These are phyloP conservation scores for Bipolaris gigantea DNA, from an alignment of 2,329 filamentous ascomycete genomes.

Conservation along the genomic window DNA sequence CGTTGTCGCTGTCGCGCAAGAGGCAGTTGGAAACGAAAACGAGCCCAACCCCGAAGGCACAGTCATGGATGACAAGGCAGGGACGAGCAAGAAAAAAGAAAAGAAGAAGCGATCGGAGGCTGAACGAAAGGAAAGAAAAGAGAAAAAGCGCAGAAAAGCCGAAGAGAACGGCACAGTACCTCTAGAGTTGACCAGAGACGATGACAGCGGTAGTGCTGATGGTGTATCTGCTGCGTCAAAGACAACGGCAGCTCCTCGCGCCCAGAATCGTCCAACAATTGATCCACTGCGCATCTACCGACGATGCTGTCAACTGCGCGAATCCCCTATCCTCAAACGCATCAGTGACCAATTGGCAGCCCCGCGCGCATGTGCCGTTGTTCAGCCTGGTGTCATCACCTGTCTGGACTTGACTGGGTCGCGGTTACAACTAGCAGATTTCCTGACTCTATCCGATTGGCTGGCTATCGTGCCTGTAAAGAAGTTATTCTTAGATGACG, in stretches of 20 bases:
- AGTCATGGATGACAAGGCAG: slow-evolving; percentile 39
- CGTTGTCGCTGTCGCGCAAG: slow-evolving; percentile 36
- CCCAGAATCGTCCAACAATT: slow-evolving; percentile 75
- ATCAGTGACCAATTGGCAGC: slow-evolving; percentile 85
- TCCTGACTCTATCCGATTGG: slow-evolving; percentile 89
- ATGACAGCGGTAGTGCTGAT: slow-evolving; percentile 45
- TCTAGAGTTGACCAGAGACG: slow-evolving; percentile 76
- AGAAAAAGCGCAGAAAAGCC: slow-evolving; percentile 80
- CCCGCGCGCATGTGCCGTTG: slow-evolving; percentile 64
- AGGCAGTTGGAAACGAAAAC: slow-evolving; percentile 49
- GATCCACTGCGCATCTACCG: slow-evolving; percentile 92
- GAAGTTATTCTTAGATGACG: slow-evolving; percentile 83
- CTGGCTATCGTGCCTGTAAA: slow-evolving; percentile 89
- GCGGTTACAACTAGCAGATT: slow-evolving; percentile 77
- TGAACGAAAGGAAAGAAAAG: slow-evolving; percentile 87
- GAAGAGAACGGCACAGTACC: slow-evolving; percentile 87
- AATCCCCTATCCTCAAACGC: slow-evolving; percentile 88
- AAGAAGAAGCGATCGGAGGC: slow-evolving; percentile 96
- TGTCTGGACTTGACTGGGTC: slow-evolving; percentile 85
- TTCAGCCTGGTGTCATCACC: slow-evolving; percentile 73
- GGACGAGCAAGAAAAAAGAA: slow-evolving; percentile 74
- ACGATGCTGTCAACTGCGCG: slow-evolving; percentile 88
- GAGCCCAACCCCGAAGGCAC: slow-evolving; percentile 47
- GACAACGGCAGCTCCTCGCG: slow-evolving; percentile 46
- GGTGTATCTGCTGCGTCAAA: slow-evolving; percentile 18